Base-by-base conservation (phyloP, 352 stramenopile genomes). In the Globisporangium rhizosaccharum region DNA sequence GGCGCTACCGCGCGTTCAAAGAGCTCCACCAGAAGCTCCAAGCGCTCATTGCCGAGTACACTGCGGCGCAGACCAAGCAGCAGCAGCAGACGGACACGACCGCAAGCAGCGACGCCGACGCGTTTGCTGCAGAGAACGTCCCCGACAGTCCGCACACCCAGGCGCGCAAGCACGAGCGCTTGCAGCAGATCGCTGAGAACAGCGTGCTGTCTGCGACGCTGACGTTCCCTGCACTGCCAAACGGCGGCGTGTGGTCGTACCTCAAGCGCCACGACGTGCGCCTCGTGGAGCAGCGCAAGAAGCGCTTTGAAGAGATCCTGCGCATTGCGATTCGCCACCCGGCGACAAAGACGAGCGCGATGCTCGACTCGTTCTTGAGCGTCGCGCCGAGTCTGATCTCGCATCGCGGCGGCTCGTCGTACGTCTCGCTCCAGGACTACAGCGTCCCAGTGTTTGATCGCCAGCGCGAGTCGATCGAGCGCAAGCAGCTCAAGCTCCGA, bases 231-330 rank as follows among this genome's bases (percentile, higher is more conserved):
- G 54, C 75, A 8, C 65, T 94, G 25, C 85, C 85, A 4, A 89
- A 70, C 45, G 82, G 81, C 6, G 85, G 85, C 33, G 76, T 94
- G 26, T 92, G 82, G 82, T 87, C 79, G 11, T 92, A 90, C 52
- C 59, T 92, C 0, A 92, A 91, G 68, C 82, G 84, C 25, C 82
- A 94, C 48, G 85, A 94, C 57, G 72, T 87, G 26, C 72, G 77
- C 0, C 72, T 92, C 6, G 77, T 94, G 14, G 81, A 94, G 56
- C 80, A 90, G 65, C 82, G 85, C 51, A 90, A 91, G 59, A 80
- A 79, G 59, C 72, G 76, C 3, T 92, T 94, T 62, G 79, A 94
- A 49, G 81, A 91, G 68, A 94, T 94, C 54, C 65, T 94, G 15
- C 65, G 77, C 10, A 75, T 92, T 18, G 85, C 81, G 3, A 92